Evolutionary conservation across 495 filamentous ascomycete genomes (phyloP).

Genomic region (Hypoxylon cercidicola): DNA sequence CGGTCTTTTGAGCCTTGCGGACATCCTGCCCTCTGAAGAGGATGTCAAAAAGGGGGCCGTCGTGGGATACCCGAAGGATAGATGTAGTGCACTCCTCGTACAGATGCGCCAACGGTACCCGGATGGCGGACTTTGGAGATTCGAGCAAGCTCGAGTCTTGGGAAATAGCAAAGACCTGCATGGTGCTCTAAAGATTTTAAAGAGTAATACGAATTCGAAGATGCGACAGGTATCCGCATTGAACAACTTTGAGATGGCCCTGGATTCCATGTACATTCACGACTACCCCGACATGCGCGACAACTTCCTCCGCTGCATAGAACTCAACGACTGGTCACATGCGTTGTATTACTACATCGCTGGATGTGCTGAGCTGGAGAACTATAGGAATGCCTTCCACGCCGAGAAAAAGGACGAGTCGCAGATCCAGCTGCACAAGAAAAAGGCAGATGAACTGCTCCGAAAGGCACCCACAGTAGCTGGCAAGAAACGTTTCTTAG

Average conservation of each 20-base stretch:
- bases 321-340: slow-evolving; percentile 91
- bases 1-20: slow-evolving; percentile 81
- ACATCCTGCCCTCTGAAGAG: slow-evolving; percentile 77
- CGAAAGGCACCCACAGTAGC: slow-evolving; percentile 76
- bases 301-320: slow-evolving; percentile 80
- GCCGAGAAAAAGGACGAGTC: slow-evolving; percentile 65
- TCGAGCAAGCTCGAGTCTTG: slow-evolving; percentile 88
- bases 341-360: slow-evolving; percentile 91
- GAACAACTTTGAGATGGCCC: slow-evolving; percentile 82
- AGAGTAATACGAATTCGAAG: slow-evolving; percentile 66
- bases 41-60: slow-evolving; percentile 61
- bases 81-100: slow-evolving; percentile 72
- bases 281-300: slow-evolving; percentile 75
- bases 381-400: slow-evolving; percentile 72
- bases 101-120: slow-evolving; percentile 83
- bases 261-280: slow-evolving; percentile 83
- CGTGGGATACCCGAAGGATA: slow-evolving; percentile 76
- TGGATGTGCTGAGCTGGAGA: slow-evolving; percentile 77
- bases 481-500: slow-evolving; percentile 91
- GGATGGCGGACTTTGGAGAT: slow-evolving; percentile 83
- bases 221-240: slow-evolving; percentile 88
- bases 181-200: slow-evolving; percentile 73
- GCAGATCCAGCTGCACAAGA: slow-evolving; percentile 57
- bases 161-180: slow-evolving; percentile 73
- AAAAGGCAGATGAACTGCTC: slow-evolving; percentile 74